A percentile compares a stretch with the other conserved stretches of the same genome.
Evolutionary conservation across 176 grass and related monocot genomes (phyloP).

Genomic region (Elaeis guineensis): DNA sequence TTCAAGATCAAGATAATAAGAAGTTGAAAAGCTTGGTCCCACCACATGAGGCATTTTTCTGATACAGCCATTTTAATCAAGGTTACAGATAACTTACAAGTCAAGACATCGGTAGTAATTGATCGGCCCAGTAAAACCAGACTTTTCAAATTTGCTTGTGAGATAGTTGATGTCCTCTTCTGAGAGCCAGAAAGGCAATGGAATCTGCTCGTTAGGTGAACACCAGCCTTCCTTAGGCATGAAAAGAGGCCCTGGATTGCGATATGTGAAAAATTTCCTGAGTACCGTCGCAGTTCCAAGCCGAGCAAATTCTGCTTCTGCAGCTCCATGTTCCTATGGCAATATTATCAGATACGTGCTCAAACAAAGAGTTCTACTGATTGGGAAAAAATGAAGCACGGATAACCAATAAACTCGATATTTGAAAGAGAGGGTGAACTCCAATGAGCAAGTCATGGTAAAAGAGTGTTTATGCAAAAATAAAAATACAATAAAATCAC

Average conservation of each 20-base stretch:
- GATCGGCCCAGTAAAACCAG: constrained; percentile 24
- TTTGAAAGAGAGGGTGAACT: no score
- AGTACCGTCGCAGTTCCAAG: constrained; percentile 44
- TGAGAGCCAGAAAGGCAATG: constrained; percentile 47
- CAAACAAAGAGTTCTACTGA: no score
- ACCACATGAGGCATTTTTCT: no score
- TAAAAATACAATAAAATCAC: no score
- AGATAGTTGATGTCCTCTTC: constrained; percentile 68
- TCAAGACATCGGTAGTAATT: constrained; percentile 40
- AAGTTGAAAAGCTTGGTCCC: no score
- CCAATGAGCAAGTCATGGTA: no score
- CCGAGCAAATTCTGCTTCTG: constrained; percentile 38
- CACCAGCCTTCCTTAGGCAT: constrained; percentile 28
- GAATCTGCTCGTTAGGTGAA: constrained; percentile 17
- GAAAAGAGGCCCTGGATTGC: constrained; percentile 23
- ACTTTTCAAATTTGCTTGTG: constrained; percentile 43
- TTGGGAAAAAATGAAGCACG: no score
- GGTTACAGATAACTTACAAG: constrained; percentile 17
- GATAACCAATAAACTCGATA: no score
- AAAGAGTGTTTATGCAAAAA: no score
- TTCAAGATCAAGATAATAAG: no score
- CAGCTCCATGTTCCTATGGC: constrained; percentile 41
- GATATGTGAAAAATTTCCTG: constrained; percentile 29
- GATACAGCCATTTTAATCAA: no score
- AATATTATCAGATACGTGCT: neutral